Evolutionary conservation across 1,139 yeast genomes (phyloP).

Genomic region (Geotrichum restrictum): DNA sequence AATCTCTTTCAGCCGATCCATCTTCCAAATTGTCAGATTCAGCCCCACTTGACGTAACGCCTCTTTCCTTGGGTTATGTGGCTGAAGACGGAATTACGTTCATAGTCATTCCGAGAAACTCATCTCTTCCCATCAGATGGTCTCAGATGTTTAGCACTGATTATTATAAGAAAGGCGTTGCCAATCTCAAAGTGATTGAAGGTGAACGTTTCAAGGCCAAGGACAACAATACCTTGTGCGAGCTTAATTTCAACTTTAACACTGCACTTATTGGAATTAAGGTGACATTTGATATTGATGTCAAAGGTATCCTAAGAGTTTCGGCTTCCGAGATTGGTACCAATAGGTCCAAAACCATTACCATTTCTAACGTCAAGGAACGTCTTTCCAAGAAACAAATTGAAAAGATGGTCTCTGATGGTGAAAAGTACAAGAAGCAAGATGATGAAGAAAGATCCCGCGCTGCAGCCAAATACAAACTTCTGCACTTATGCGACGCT

Average conservation of each 20-base stretch:
- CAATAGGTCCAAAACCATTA: conserved; percentile 76
- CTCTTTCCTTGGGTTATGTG: conserved; percentile 86
- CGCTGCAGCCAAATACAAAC: conserved; percentile 77
- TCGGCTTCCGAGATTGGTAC: conserved; percentile 92
- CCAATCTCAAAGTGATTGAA: conserved; percentile 85
- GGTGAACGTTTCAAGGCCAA: conserved; percentile 92
- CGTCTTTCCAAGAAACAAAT: conserved; percentile 91
- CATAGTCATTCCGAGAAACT: conserved; percentile 84
- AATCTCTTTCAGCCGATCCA: conserved; percentile 83
- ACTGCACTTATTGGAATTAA: conserved; percentile 96
- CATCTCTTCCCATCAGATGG: conserved; percentile 90
- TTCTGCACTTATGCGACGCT: conserved; percentile 87
- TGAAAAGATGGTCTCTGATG: conserved; percentile 91
- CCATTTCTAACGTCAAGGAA: conserved; percentile 91
- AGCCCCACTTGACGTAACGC: conserved; percentile 78
- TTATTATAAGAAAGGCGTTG: conserved; percentile 93
- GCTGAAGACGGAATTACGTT: conserved; percentile 96
- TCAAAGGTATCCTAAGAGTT: conserved; percentile 90
- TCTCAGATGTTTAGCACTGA: conserved; percentile 88
- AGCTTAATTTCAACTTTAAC: conserved; percentile 86
- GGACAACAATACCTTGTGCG: conserved; percentile 91
- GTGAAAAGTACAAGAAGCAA: conserved; percentile 78
- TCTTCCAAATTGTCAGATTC: conserved; percentile 78
- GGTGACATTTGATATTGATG: conserved; percentile 87
- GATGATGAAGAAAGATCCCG: conserved; percentile 79